Conservation (phyloP, 1,284 basidiomycete species). For the Ceratorhiza oryzae-sativae region DNA sequence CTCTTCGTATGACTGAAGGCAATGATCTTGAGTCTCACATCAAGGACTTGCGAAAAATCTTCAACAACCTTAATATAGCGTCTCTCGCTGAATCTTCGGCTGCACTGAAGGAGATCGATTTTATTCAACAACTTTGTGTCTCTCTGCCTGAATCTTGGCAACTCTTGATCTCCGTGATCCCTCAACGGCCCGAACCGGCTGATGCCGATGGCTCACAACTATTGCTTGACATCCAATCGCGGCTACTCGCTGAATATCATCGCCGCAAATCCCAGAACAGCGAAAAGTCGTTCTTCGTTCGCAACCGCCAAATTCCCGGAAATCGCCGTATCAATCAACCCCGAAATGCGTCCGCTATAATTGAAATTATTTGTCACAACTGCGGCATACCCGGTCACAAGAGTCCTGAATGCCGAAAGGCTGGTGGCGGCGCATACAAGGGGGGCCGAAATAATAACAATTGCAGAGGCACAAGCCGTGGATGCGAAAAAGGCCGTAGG, state of each 20-base stretch:
- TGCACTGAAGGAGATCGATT: background rate
- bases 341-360: no score
- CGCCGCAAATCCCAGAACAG: background rate
- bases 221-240: background rate
- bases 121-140: background rate
- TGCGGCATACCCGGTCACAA: constrained; percentile 2
- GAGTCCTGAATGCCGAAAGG: background rate
- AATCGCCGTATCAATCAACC: no score
- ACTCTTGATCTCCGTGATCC: background rate
- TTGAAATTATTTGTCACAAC: constrained; percentile 2
- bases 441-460: background rate
- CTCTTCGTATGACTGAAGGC: constrained; percentile 1
- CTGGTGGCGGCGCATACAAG: constrained; percentile 9
- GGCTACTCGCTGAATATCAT: constrained; percentile 15
- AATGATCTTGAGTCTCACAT: constrained; percentile 16
- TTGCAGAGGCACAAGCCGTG: background rate
- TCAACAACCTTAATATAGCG: constrained; percentile 18
- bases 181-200: background rate
- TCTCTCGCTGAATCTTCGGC: background rate
- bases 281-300: background rate
- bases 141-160: constrained; percentile 22
- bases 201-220: background rate
- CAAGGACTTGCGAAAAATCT: background rate
- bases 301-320: background rate
- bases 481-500: background rate